Evolutionary conservation across 2,329 filamentous ascomycete species (phyloP).

Genomic region (Colletotrichum lindemuthianum): DNA sequence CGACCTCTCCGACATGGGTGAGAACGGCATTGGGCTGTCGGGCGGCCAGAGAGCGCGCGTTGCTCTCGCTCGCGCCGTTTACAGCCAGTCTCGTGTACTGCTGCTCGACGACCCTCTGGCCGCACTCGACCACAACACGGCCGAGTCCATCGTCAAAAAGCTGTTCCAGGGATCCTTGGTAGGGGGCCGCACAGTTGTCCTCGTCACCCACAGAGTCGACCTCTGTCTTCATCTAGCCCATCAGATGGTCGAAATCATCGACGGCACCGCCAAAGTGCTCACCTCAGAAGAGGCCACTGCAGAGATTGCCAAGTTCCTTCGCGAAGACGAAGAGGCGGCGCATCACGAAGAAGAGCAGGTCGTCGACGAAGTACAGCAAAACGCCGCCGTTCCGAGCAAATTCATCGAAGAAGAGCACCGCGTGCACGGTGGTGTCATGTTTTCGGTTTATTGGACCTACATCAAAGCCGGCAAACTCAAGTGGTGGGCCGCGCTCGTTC

Average conservation of each 20-base stretch:
- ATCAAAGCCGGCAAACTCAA: constrained; percentile 80
- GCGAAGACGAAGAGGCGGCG: constrained; percentile 38
- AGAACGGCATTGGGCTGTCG: constrained; percentile 70
- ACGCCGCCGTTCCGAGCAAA: constrained; percentile 71
- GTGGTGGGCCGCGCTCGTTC: constrained; percentile 76
- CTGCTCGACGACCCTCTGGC: constrained; percentile 72
- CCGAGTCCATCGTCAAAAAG: constrained; percentile 69
- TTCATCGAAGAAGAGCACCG: constrained; percentile 84
- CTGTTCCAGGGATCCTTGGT: constrained; percentile 68
- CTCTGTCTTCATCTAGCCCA: constrained; percentile 78
- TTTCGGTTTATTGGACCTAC: constrained; percentile 84
- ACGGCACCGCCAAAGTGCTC: constrained; percentile 65
- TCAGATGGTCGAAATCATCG: constrained; percentile 76
- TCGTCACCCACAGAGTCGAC: constrained; percentile 84
- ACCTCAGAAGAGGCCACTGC: constrained; percentile 53
- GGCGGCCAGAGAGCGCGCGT: constrained; percentile 73
- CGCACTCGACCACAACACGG: constrained; percentile 70
- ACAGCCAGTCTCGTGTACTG: constrained; percentile 65
- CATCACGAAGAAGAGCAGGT: constrained; percentile 45
- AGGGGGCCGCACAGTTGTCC: constrained; percentile 75
- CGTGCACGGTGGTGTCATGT: constrained; percentile 78
- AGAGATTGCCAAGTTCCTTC: constrained; percentile 43
- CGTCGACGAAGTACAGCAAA: constrained; percentile 51
- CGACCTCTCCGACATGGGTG: constrained; percentile 68
- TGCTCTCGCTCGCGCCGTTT: constrained; percentile 70